Conservation (phyloP, 1,139 yeast species). For the Kodamaea sp. region DNA sequence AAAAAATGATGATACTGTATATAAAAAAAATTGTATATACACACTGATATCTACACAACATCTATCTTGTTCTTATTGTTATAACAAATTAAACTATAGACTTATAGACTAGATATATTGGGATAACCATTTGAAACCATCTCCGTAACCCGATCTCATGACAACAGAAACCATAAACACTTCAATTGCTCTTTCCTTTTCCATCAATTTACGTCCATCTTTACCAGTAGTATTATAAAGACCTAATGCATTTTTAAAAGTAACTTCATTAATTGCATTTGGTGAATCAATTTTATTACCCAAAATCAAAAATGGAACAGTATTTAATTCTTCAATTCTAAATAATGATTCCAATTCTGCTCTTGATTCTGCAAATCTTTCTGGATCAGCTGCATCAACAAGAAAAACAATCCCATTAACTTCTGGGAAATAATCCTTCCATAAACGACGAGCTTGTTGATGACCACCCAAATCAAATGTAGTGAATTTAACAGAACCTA, state of each 20-base stretch:
- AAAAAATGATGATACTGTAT: not conserved
- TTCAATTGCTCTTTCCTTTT: conserved; percentile 87
- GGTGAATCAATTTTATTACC: conserved; percentile 97
- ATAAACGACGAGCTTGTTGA: conserved; percentile 95
- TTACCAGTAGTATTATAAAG: conserved; percentile 81
- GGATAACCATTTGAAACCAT: conserved; percentile 94
- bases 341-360: conserved; percentile 91
- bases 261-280: conserved; percentile 92
- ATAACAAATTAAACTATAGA: not conserved
- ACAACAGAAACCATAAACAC: conserved; percentile 96
- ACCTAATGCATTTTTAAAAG: conserved; percentile 87
- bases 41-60: too few species aligned
- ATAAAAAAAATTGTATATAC: not conserved
- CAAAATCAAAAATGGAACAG: conserved; percentile 87
- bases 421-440: conserved; percentile 99
- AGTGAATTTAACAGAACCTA: conserved; percentile 94
- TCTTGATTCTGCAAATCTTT: conserved; percentile 90
- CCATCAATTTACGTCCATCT: conserved; percentile 64
- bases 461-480: conserved; percentile 99
- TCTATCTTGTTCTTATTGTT: not conserved
- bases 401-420: conserved; percentile 95
- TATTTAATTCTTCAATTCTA: conserved; percentile 82
- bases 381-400: conserved; percentile 96
- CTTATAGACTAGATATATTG: conserved; percentile 64
- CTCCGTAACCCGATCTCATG: conserved; percentile 95